These are phyloP conservation scores for Solanum paucissectum DNA, from an alignment of 257 asterid species.

Conservation along the genomic window DNA sequence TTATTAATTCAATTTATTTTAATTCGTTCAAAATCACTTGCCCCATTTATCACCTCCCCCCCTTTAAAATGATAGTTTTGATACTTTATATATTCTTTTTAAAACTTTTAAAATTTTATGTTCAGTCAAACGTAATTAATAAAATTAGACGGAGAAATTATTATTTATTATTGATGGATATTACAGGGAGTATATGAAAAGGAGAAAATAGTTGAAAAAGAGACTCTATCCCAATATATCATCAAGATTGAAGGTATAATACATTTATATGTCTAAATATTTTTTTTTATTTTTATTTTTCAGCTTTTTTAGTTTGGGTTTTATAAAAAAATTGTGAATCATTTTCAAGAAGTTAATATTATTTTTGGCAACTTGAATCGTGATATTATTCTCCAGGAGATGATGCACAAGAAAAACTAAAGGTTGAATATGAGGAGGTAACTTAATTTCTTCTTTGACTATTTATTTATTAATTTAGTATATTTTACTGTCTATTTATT, in stretches of 20 bases:
- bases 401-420: background rate
- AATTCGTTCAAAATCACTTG: no score
- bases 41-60: no score
- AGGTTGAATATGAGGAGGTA: background rate
- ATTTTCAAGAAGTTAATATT: background rate
- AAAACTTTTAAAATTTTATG: no score
- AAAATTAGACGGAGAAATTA: no score
- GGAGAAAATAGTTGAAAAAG: background rate
- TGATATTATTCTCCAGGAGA: background rate
- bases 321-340: background rate
- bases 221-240: background rate
- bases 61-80: background rate
- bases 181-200: background rate
- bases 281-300: background rate
- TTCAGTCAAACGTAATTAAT: no score
- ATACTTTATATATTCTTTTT: background rate
- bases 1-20: no score
- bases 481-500: background rate
- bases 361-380: background rate
- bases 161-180: background rate
- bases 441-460: background rate
- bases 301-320: background rate
- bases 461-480: background rate
- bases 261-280: background rate
- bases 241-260: background rate